Percentiles rank a stretch among this genome's conserved stretches.
phyloP scores from a whole-genome alignment of 108 stramenopile genomes.

The Cyclostephanos invisitatus region DNA sequence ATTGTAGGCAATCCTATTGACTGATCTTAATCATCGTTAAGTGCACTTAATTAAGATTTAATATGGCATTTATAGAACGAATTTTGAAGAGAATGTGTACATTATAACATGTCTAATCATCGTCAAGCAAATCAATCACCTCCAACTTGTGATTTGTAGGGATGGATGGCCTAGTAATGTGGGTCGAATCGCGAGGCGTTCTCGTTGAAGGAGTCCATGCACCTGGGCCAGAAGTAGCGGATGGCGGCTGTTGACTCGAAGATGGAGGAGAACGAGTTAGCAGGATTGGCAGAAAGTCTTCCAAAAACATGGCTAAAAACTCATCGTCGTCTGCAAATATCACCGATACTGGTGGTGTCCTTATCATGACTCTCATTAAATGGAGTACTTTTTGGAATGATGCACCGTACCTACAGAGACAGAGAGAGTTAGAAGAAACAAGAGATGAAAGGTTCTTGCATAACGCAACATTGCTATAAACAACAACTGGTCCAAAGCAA shows the following conservation, averaged over 20 bases:
- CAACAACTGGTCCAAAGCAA: background rate
- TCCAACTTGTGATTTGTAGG: conserved; percentile 3
- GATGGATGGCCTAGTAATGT: background rate
- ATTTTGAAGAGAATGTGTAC: too few species aligned
- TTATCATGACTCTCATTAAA: conserved; percentile 24
- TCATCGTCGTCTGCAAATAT: conserved; percentile 42
- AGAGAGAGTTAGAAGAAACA: background rate
- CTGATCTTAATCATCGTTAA: too few species aligned
- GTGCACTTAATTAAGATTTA: too few species aligned
- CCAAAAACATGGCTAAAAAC: conserved; percentile 30
- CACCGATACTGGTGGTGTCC: conserved; percentile 14
- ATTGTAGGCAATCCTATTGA: too few species aligned
- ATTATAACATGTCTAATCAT: conserved; percentile 16
- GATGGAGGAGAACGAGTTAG: conserved; percentile 2
- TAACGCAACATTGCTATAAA: background rate
- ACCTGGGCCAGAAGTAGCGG: background rate
- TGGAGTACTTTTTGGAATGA: conserved; percentile 18
- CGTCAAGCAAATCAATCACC: conserved; percentile 34
- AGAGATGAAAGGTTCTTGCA: background rate
- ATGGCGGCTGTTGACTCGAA: background rate
- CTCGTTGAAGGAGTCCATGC: background rate
- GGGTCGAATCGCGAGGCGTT: background rate
- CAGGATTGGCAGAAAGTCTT: conserved; percentile 17
- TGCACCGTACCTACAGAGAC: background rate
- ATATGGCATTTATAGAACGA: too few species aligned